A percentile compares a stretch with the other conserved stretches of the same genome.
These are phyloP conservation scores for Boletus subcaerulescens DNA, from an alignment of 768 basidiomycete species.

Conservation along the genomic window DNA sequence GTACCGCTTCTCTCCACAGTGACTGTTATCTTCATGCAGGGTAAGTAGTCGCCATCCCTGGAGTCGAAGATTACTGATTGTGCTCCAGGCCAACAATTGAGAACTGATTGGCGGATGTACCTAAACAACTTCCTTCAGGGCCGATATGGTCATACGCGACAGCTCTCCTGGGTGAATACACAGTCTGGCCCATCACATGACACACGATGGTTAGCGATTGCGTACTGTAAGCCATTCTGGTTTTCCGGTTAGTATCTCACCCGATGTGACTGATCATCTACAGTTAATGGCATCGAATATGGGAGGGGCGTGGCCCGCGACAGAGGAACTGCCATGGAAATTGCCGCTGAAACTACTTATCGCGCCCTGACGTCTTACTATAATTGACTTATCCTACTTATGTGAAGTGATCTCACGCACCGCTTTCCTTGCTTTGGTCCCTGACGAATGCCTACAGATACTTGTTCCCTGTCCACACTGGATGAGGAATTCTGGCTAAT, in stretches of 20 bases:
- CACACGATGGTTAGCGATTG: conserved; percentile 23
- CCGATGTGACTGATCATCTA: neutral
- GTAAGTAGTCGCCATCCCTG: conserved; percentile 8
- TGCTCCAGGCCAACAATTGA: conserved; percentile 8
- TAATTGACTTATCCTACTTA: conserved; percentile 12
- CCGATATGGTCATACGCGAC: conserved; percentile 29
- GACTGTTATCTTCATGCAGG: conserved; percentile 9
- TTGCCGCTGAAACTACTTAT: conserved; percentile 26
- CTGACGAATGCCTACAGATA: neutral
- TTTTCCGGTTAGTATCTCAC: neutral
- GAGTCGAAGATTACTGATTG: conserved; percentile 1
- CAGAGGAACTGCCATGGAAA: conserved; percentile 30
- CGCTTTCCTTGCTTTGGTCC: neutral
- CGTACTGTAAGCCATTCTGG: conserved; percentile 21
- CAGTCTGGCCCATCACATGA: conserved; percentile 24
- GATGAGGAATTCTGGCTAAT: neutral
- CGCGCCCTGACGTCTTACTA: conserved; percentile 20
- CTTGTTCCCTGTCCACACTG: neutral
- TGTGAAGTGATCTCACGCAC: neutral
- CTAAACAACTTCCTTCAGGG: conserved; percentile 32
- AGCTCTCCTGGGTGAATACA: conserved; percentile 21
- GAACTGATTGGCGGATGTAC: conserved; percentile 28
- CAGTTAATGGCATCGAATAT: conserved; percentile 28
- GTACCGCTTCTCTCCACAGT: neutral
- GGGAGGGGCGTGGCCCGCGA: conserved; percentile 26